Conservation (phyloP, 176 grass and related monocot genomes). For the Olyra latifolia region DNA sequence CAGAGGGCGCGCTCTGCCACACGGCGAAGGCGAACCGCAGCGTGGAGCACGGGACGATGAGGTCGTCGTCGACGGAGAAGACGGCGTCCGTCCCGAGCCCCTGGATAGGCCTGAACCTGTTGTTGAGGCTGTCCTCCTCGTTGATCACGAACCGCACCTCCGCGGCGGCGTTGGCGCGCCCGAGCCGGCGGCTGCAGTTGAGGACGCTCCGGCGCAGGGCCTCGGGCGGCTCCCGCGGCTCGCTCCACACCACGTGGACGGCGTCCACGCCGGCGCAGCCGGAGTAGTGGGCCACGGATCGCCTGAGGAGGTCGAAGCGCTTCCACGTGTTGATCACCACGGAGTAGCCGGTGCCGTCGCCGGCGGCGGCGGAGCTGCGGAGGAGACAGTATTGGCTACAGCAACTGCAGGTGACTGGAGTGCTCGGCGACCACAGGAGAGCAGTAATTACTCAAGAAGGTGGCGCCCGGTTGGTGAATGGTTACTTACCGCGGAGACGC, state of each 20-base stretch:
- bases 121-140: conserved; percentile 74
- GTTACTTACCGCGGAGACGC: conserved; percentile 34
- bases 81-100: conserved; percentile 62
- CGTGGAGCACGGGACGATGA: conserved; percentile 70
- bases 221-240: conserved; percentile 59
- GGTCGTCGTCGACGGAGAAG: conserved; percentile 95
- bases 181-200: conserved; percentile 8
- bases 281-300: conserved; percentile 63
- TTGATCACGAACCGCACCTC: conserved; percentile 53
- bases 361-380: neutral
- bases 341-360: conserved; percentile 49
- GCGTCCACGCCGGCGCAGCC: conserved; percentile 61
- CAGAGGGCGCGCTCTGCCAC: conserved; percentile 63
- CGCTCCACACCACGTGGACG: conserved; percentile 88
- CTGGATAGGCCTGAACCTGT: conserved; percentile 73
- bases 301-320: conserved; percentile 64
- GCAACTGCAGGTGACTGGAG: neutral
- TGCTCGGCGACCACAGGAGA: neutral
- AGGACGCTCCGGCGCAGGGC: conserved; percentile 34
- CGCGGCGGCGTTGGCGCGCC: neutral
- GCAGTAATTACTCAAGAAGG: neutral
- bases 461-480: neutral
- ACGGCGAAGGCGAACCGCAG: conserved; percentile 70
- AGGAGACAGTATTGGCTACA: neutral
- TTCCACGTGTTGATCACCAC: conserved; percentile 93